Conservation (phyloP, 331 rosid species). For the Acacia pycnantha region DNA sequence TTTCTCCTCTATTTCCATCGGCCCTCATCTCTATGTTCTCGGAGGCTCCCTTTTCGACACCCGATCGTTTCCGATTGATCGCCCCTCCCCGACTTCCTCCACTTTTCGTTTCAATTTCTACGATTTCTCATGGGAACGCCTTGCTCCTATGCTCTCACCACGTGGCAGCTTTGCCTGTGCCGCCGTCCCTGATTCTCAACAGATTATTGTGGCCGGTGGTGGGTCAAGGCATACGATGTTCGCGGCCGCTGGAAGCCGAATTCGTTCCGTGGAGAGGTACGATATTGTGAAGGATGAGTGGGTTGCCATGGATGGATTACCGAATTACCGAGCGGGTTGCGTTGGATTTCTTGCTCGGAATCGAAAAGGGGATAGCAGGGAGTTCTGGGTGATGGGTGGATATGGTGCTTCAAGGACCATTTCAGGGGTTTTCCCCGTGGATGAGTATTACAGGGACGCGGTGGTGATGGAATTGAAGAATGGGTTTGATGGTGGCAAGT, state of each 20-base stretch:
- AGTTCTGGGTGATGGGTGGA: slow-evolving; percentile 95
- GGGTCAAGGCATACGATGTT: slow-evolving; percentile 70
- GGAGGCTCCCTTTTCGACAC: slow-evolving; percentile 90
- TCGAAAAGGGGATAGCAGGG: slow-evolving; percentile 40
- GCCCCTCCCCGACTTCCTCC: slow-evolving; percentile 59
- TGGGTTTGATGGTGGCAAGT: slow-evolving; percentile 38
- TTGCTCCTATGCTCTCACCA: slow-evolving; percentile 64
- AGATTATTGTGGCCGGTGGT: slow-evolving; percentile 86
- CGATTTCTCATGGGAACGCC: slow-evolving; percentile 53
- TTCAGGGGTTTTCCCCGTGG: slow-evolving; percentile 78
- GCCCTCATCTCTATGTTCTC: slow-evolving; percentile 58
- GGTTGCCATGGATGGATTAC: slow-evolving; percentile 29
- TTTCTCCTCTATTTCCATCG: slow-evolving; percentile 61
- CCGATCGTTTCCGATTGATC: slow-evolving; percentile 82
- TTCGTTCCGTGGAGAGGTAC: slow-evolving; percentile 66
- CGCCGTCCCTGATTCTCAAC: slow-evolving; percentile 22
- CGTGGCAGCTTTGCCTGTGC: slow-evolving; percentile 88
- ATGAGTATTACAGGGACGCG: slow-evolving; percentile 63
- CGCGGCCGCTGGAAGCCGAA: slow-evolving; percentile 71
- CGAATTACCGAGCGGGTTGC: slow-evolving; percentile 75
- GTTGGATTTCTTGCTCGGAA: slow-evolving; percentile 66
- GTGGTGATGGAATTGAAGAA: slow-evolving; percentile 64
- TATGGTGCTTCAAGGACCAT: slow-evolving; percentile 77
- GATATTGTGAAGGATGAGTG: slow-evolving; percentile 62
- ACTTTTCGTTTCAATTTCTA: slow-evolving; percentile 55